Evolutionary conservation across 83 land plant genomes (phyloP).

Genomic region (Picea engelmannii): DNA sequence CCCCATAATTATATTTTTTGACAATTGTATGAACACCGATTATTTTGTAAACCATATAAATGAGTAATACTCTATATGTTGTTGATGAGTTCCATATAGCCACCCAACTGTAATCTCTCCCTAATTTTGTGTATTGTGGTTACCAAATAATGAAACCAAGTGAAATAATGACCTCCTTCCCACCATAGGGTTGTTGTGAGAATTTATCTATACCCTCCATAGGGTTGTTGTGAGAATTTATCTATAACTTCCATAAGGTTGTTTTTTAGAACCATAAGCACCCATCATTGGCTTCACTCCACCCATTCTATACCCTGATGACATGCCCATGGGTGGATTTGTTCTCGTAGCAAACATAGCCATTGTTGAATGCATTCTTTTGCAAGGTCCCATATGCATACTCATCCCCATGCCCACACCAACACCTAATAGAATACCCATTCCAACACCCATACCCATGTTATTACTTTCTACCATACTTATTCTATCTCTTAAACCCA

Average conservation of each 20-base stretch:
- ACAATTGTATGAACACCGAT: not conserved
- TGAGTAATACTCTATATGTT: not conserved
- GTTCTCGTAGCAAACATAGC: conserved; percentile 34
- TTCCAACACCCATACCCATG: conserved; percentile 43
- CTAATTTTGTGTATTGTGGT: not conserved
- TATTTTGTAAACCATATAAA: conserved; percentile 3
- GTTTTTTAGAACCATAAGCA: conserved; percentile 46
- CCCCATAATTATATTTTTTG: too few relatives aligned
- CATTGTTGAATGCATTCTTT: not conserved
- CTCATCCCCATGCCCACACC: conserved; percentile 19
- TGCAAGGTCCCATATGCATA: conserved; percentile 8
- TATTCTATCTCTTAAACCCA: conserved; percentile 9
- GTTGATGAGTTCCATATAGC: not conserved
- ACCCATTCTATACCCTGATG: conserved; percentile 31
- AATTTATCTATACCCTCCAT: conserved; percentile 16
- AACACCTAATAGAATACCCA: conserved; percentile 43
- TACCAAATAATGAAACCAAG: not conserved
- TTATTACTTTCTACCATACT: conserved; percentile 27
- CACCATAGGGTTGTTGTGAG: too few relatives aligned
- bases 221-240: conserved; percentile 25
- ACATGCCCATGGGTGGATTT: conserved; percentile 24
- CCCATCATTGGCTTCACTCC: conserved; percentile 61
- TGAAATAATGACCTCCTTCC: too few relatives aligned
- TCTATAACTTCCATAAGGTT: conserved; percentile 32
- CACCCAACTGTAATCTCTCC: not conserved